Conservation (phyloP, 805 yeast species). For the Debaryomyces tyrocola region DNA sequence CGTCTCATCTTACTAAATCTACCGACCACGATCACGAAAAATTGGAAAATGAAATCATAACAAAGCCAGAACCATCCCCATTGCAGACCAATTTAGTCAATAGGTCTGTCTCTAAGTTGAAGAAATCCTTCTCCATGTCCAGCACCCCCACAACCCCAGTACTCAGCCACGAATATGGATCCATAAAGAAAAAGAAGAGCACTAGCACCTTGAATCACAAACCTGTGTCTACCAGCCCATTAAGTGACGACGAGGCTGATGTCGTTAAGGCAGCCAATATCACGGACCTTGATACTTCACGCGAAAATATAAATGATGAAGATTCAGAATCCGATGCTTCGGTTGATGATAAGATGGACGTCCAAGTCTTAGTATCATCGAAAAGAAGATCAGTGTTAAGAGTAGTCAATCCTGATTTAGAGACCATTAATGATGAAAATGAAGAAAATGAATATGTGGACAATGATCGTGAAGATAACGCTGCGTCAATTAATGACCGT, state of each 20-base stretch:
- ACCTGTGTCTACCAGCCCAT: neutral
- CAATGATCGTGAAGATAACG: neutral
- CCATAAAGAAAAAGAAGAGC: constrained; percentile 9
- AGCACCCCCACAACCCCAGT: constrained; percentile 20
- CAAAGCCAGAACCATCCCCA: constrained; percentile 2
- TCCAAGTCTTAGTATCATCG: constrained; percentile 69
- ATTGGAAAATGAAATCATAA: neutral
- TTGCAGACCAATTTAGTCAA: constrained; percentile 1
- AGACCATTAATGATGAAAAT: constrained; percentile 3
- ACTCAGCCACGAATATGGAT: neutral
- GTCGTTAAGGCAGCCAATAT: neutral
- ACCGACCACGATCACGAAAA: neutral
- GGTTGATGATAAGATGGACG: constrained; percentile 55
- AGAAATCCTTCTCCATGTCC: constrained; percentile 22
- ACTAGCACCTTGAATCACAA: neutral
- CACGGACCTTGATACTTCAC: neutral
- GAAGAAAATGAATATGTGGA: constrained; percentile 5
- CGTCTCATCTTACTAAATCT: neutral
- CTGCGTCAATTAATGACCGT: constrained; percentile 1
- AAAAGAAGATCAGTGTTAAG: constrained; percentile 59
- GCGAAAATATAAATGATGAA: neutral
- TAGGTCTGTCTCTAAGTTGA: constrained; percentile 18
- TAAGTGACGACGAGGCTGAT: neutral
- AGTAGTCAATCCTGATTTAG: constrained; percentile 57
- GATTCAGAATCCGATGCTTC: constrained; percentile 32